Evolutionary conservation across 805 yeast species (phyloP).

Genomic region (Hermanozyma aechmeae): DNA sequence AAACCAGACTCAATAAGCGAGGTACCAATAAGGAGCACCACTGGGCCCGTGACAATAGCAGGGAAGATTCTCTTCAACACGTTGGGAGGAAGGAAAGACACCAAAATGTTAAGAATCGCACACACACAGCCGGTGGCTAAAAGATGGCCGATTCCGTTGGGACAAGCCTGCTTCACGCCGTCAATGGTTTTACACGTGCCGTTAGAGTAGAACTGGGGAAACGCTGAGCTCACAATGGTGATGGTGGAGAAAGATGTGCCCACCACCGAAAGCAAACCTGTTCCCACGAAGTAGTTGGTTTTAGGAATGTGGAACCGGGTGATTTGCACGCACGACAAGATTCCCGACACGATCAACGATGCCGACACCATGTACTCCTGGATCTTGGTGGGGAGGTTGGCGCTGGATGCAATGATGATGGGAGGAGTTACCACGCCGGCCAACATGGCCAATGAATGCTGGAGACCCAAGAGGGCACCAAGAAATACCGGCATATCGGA

Average conservation of each 20-base stretch:
- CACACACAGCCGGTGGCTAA: conserved; percentile 75
- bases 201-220: conserved; percentile 69
- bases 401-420: conserved; percentile 54
- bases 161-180: conserved; percentile 70
- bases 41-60: conserved; percentile 89
- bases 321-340: conserved; percentile 67
- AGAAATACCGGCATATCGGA: conserved; percentile 74
- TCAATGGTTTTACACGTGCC: conserved; percentile 58
- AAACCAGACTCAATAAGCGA: conserved; percentile 64
- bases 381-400: conserved; percentile 41
- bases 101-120: conserved; percentile 60
- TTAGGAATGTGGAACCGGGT: conserved; percentile 68
- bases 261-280: conserved; percentile 82
- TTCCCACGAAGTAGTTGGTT: conserved; percentile 74
- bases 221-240: conserved; percentile 63
- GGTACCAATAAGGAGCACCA: conserved; percentile 76
- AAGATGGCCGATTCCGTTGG: conserved; percentile 84
- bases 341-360: conserved; percentile 30
- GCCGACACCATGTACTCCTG: conserved; percentile 29
- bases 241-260: conserved; percentile 90
- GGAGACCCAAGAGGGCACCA: conserved; percentile 74
- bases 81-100: conserved; percentile 73
- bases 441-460: conserved; percentile 83
- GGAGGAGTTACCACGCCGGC: conserved; percentile 90
- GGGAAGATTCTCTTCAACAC: conserved; percentile 70